Evolutionary conservation across 2,329 filamentous ascomycete species (phyloP).

Genomic region (Sclerotinia minor): DNA sequence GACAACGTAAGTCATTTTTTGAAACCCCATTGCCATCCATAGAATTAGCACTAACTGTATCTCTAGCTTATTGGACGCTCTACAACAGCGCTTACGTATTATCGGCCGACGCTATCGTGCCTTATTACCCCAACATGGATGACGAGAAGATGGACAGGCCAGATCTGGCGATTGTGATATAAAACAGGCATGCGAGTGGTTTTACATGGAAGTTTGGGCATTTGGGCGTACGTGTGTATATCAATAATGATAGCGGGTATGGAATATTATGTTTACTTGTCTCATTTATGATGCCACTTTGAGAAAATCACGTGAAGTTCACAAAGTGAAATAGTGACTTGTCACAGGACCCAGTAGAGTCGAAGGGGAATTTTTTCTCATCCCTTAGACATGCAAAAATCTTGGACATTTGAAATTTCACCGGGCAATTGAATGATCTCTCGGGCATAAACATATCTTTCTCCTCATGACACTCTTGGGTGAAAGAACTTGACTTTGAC

Average conservation of each 20-base stretch:
- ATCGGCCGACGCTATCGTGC: conserved; percentile 89
- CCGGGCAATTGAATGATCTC: not conserved
- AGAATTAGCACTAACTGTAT: not conserved
- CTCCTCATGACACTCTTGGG: not conserved
- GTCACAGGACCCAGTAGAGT: not conserved
- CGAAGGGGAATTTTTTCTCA: no score
- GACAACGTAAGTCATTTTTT: conserved; percentile 53
- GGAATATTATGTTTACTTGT: conserved; percentile 6
- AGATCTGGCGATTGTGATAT: conserved; percentile 82
- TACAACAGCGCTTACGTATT: conserved; percentile 98
- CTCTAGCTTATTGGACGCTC: conserved; percentile 78
- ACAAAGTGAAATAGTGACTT: not conserved
- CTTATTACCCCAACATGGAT: conserved; percentile 86
- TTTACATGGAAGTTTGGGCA: conserved; percentile 18
- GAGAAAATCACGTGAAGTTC: not conserved
- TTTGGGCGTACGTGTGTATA: conserved; percentile 13
- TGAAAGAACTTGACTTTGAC: not conserved
- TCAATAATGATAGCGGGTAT: conserved; percentile 19
- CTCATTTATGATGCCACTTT: not conserved
- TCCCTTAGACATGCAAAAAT: not conserved
- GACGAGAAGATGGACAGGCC: conserved; percentile 77
- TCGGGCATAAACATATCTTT: not conserved
- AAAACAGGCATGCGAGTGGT: conserved; percentile 32
- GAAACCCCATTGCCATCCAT: no score
- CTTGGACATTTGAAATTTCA: not conserved